Evolutionary conservation across 2,329 filamentous ascomycete species (phyloP).

Genomic region (Diaporthe longicolla): DNA sequence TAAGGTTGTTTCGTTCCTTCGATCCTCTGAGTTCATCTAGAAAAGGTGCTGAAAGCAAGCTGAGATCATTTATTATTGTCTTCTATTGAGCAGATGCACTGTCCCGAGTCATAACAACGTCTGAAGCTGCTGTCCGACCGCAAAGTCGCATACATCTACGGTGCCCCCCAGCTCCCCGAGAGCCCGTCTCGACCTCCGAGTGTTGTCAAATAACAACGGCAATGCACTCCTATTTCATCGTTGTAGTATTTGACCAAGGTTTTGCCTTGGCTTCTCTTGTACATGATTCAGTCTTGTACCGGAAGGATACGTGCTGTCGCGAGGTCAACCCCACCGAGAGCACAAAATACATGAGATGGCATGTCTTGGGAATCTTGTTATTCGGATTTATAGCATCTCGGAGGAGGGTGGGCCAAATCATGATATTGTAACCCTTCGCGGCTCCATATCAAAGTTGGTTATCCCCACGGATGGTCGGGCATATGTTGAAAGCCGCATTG

Average conservation of each 20-base stretch:
- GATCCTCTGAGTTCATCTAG: neutral
- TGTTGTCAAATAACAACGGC: neutral
- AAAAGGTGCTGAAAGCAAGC: too few relatives aligned
- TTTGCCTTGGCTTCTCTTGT: neutral
- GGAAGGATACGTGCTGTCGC: neutral
- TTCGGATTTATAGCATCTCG: neutral
- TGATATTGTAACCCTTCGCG: neutral
- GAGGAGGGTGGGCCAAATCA: neutral
- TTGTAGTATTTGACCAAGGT: neutral
- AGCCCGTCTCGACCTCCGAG: neutral
- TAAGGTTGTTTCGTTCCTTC: too few relatives aligned
- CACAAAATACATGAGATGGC: neutral
- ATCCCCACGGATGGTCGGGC: too few relatives aligned
- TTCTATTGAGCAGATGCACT: neutral
- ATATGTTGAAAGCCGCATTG: neutral
- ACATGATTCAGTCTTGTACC: constrained; percentile 33
- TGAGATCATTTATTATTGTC: neutral
- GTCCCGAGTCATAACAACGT: neutral
- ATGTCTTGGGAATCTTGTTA: neutral
- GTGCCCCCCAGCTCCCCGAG: constrained; percentile 20
- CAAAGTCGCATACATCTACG: neutral
- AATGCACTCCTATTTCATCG: neutral
- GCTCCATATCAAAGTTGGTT: neutral
- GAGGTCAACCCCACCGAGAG: neutral
- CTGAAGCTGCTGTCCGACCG: neutral